Base-by-base conservation (phyloP, 306 rosid genomes). In the Alnus glutinosa region DNA sequence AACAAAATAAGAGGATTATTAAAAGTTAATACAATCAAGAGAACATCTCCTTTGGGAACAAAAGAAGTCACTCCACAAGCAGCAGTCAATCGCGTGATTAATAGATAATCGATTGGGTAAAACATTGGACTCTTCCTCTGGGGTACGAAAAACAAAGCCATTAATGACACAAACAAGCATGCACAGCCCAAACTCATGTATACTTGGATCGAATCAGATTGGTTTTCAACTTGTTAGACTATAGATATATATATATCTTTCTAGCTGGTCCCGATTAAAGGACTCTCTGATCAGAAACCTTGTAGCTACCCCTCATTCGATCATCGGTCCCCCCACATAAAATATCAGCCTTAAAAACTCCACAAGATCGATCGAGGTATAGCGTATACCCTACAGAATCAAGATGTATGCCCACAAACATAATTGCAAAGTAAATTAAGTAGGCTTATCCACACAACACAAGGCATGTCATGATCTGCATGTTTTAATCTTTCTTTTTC, bases 321-420 rank as follows among this genome's bases (percentile, higher is more conserved):
- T 57, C 63, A 30, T 10, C 77, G 67, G 18, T 42, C 46, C 46
- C 46, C 46, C 46, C 46, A 42, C 36, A 61, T 51, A 69, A 5
- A 83, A 58, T 59, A 78, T 49, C 12, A 48, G 68, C 74, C 51
- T 46, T 6, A 46, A 74, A 50, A 37, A 55, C 1, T 68, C 67
- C 76, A 32, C 32, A 54, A 64, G 76, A 79, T 49, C 19, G 59
- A 71, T 83, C 83, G 64, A 62, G 2, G 36, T 37, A 39, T 46
- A 8, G 2, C 50, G 19, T 64, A 75, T 78, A 70, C 59, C 76
- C 78, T 77, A 76, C 78, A 79, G 81, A 7, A 23, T 59, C 66
- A 58, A 58, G 46, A 58, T 58, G 30, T 9, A 19, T 58, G 34
- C 66, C 34, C 66, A 28, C 16, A 28, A 11, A 3, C 37, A 59